Evolutionary conservation across 192 early-diverging fungal species (phyloP), one percentile per base, ranked within the genome.

Genomic region (Allomyces macrogynus): DNA sequence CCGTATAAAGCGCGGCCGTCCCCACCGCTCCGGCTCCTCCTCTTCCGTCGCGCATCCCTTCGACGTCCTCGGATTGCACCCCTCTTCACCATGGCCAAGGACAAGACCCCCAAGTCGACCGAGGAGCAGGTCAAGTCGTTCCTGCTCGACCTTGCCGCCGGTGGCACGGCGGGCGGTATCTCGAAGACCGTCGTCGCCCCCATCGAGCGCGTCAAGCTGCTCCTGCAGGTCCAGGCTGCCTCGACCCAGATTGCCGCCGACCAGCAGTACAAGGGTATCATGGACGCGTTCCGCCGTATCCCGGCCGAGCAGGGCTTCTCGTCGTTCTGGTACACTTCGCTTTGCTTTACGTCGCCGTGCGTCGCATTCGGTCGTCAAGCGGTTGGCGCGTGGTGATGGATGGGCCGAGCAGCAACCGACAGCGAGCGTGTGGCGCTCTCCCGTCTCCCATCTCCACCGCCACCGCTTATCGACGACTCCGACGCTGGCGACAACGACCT

Each of bases 171-270:
- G 67, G 83, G 71, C 64, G 75, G 76, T 64, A 76, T 84, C 72
- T 75, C 83, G 68, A 84, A 84, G 80, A 84, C 79, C 43, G 70
- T 71, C 62, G 74, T 77, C 43, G 82, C 82, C 69, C 83, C 83
- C 66, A 76, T 84, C 64, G 82, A 83, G 74, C 78, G 81, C 70
- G 80, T 81, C 64, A 81, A 81, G 75, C 73, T 81, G 43, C 66
- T 81, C 65, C 71, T 78, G 66, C 73, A 75, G 72, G 73, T 70
- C 69, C 74, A 75, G 61, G 74, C 70, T 70, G 72, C 73, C 65
- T 70, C 70, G 70, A 77, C 60, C 72, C 70, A 18, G 61, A 69
- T 66, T 71, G 20, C 12, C 16, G 16, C 49, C 12, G 49, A 57
- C 16, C 49, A 57, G 49, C 49, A 66, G 43, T 81, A 82, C 77